Conservation (phyloP, 495 filamentous ascomycete genomes). For the Trichoderma virens region DNA sequence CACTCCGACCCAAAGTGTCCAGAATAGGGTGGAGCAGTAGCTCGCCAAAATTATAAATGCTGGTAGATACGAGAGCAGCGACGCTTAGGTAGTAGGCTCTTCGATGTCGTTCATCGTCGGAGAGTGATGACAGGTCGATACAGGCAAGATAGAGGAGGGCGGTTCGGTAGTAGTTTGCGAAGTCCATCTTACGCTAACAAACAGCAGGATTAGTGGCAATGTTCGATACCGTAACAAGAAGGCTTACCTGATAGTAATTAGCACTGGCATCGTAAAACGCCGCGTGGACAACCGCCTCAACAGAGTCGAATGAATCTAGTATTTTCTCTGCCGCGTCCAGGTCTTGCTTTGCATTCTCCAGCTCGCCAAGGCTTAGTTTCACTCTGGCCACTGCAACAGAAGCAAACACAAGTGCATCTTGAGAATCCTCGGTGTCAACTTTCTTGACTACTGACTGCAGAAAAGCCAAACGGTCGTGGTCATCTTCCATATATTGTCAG, state of each 20-base stretch:
- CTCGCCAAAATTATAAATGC: conserved; percentile 99
- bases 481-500: conserved; percentile 45
- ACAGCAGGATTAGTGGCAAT: not conserved
- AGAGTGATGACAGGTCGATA: conserved; percentile 71
- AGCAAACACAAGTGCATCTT: conserved; percentile 95
- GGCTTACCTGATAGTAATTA: conserved; percentile 72
- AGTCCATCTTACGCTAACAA: conserved; percentile 61
- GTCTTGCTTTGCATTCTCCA: conserved; percentile 71
- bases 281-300: conserved; percentile 93
- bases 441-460: conserved; percentile 74
- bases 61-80: conserved; percentile 84
- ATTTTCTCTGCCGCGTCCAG: conserved; percentile 81
- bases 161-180: conserved; percentile 92
- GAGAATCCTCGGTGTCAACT: conserved; percentile 85
- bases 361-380: conserved; percentile 67
- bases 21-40: conserved; percentile 95
- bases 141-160: conserved; percentile 97
- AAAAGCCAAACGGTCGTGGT: conserved; percentile 80
- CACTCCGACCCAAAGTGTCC: conserved; percentile 58
- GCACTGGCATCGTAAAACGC: conserved; percentile 95
- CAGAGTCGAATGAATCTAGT: conserved; percentile 85
- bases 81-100: conserved; percentile 90
- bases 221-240: conserved; percentile 18
- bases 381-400: conserved; percentile 84
- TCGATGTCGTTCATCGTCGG: conserved; percentile 59